Percentiles rank a stretch among this genome's conserved stretches.
Evolutionary conservation across 1,284 basidiomycete species (phyloP).

Genomic region (Boletus sp.): DNA sequence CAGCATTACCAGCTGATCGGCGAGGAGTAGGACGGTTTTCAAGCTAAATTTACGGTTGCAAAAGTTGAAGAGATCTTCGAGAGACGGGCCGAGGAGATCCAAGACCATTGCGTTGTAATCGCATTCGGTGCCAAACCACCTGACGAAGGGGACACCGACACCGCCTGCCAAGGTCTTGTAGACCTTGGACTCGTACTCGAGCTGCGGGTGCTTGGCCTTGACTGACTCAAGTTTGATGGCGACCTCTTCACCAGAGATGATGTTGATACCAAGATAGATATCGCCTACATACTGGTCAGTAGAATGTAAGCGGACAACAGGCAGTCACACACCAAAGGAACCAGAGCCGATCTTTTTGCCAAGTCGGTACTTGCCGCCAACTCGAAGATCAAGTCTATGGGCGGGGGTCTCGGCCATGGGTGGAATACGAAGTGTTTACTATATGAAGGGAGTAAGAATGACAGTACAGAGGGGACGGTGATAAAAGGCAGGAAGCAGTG

Average conservation of each 20-base stretch:
- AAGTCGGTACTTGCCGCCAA: conserved; percentile 98
- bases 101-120: conserved; percentile 99
- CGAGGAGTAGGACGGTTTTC: conserved; percentile 96
- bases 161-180: conserved; percentile 98
- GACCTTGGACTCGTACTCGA: conserved; percentile 98
- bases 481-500: conserved; percentile 26
- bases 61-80: conserved; percentile 99
- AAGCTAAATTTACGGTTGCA: conserved; percentile 98
- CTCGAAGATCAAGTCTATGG: conserved; percentile 89
- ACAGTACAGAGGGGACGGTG: not conserved
- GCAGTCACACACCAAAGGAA: conserved; percentile 81
- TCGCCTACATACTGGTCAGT: conserved; percentile 64
- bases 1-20: conserved; percentile 88
- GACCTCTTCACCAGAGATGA: conserved; percentile 99
- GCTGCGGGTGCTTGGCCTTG: conserved; percentile 99
- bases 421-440: conserved; percentile 26
- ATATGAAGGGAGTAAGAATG: conserved; percentile 18
- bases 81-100: conserved; percentile 95
- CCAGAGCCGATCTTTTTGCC: conserved; percentile 99
- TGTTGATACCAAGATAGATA: conserved; percentile 99
- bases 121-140: conserved; percentile 99
- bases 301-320: not conserved
- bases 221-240: conserved; percentile 99
- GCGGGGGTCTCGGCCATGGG: conserved; percentile 70
- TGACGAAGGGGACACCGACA: conserved; percentile 97